phyloP scores from a whole-genome alignment of 169 alveolate species.

The Plasmodium relictum region DNA sequence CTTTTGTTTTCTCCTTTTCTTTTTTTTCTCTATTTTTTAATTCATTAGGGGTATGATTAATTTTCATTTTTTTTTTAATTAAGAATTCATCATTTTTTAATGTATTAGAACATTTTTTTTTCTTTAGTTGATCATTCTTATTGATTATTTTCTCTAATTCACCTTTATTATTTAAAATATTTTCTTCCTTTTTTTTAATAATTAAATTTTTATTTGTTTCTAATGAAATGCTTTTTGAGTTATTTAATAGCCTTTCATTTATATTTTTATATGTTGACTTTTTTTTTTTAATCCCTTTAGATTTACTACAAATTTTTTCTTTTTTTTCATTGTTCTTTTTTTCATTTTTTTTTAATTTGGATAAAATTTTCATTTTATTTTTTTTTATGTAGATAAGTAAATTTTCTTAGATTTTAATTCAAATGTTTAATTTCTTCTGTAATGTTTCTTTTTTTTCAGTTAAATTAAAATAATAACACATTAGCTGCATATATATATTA shows the following conservation, averaged over 20 bases:
- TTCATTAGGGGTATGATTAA: conserved; percentile 2
- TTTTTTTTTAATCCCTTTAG: conserved; percentile 15
- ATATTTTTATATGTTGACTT: no score
- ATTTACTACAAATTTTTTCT: conserved; percentile 2
- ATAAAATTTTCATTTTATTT: no score
- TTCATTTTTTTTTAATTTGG: neutral
- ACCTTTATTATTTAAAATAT: conserved; percentile 9
- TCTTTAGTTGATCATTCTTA: neutral
- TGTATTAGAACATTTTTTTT: neutral
- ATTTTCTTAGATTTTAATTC: no score
- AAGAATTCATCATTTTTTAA: no score
- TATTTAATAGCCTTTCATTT: no score
- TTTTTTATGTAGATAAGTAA: no score
- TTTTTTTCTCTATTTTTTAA: neutral
- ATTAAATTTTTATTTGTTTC: neutral
- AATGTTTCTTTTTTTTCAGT: no score
- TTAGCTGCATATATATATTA: no score
- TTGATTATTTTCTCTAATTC: neutral
- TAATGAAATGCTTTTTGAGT: neutral
- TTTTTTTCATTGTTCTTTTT: neutral
- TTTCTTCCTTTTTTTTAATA: neutral
- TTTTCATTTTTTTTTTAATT: neutral
- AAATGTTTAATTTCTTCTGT: no score
- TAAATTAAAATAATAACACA: no score
- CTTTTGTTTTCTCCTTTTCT: neutral